Conservation (phyloP, 2,329 filamentous ascomycete genomes). For the Fusarium sp. region DNA sequence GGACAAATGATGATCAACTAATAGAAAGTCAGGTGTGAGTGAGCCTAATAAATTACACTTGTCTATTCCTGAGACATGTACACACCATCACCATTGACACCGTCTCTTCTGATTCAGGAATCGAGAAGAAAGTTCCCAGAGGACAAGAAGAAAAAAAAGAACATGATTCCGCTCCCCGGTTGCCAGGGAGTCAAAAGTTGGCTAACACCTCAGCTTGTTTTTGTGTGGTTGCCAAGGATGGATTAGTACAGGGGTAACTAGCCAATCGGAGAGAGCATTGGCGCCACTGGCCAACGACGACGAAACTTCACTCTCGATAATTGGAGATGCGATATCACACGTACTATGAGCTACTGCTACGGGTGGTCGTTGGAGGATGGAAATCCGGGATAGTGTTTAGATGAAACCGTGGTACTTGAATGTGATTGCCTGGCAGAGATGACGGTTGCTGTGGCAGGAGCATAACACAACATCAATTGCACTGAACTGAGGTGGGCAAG, state of each 20-base stretch:
- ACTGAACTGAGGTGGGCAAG: neutral
- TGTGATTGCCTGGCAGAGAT: conserved; percentile 17
- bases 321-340: conserved; percentile 30
- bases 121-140: conserved; percentile 31
- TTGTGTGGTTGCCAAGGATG: conserved; percentile 18
- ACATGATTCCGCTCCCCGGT: conserved; percentile 25
- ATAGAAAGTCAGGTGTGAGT: neutral
- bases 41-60: neutral
- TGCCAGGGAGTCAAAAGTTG: conserved; percentile 30
- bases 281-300: conserved; percentile 32
- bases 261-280: conserved; percentile 31
- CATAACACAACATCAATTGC: conserved; percentile 6
- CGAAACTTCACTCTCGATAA: conserved; percentile 37
- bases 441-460: conserved; percentile 21
- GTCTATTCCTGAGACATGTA: conserved; percentile 23
- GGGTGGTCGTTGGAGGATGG: neutral
- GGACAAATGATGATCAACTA: neutral
- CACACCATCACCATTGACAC: conserved; percentile 12
- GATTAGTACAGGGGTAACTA: conserved; percentile 22
- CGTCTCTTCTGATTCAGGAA: conserved; percentile 4
- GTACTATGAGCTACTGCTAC: conserved; percentile 9
- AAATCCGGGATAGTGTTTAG: conserved; percentile 10
- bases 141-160: conserved; percentile 3
- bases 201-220: conserved; percentile 25
- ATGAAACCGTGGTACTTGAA: conserved; percentile 17